Evolutionary conservation across 768 basidiomycete genomes (phyloP).

Genomic region (Boletales sp.): DNA sequence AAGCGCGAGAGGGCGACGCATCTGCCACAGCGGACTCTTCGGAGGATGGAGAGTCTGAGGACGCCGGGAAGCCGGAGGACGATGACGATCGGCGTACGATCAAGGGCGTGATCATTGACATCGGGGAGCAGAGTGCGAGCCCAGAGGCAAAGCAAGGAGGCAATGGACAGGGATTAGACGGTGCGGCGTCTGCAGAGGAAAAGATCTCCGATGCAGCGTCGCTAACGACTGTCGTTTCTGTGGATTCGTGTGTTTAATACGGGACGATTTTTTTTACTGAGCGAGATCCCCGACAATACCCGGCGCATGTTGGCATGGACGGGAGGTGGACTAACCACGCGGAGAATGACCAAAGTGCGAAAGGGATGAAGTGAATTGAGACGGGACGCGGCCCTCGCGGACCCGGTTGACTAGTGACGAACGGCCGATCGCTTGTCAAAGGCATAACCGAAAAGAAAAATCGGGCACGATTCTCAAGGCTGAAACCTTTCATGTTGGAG

Average conservation of each 20-base stretch:
- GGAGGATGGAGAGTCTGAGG: slow-evolving; percentile 6
- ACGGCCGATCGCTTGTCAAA: slow-evolving; percentile 6
- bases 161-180: slow-evolving; percentile 6
- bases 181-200: slow-evolving; percentile 15
- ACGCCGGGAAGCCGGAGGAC: slow-evolving; percentile 22
- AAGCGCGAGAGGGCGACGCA: slow-evolving; percentile 17
- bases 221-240: slow-evolving; percentile 18
- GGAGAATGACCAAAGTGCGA: slow-evolving; percentile 17
- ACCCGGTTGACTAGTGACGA: slow-evolving; percentile 7
- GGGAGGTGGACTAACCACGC: slow-evolving; percentile 1
- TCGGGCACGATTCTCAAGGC: too few relatives aligned
- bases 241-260: slow-evolving; percentile 19
- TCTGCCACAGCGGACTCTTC: slow-evolving; percentile 3
- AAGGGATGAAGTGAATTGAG: slow-evolving; percentile 23
- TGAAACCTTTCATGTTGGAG: too few relatives aligned
- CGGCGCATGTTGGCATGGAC: background rate
- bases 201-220: slow-evolving; percentile 16
- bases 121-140: slow-evolving; percentile 10
- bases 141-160: slow-evolving; percentile 11
- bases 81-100: slow-evolving; percentile 44
- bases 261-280: background rate
- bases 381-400: slow-evolving; percentile 14
- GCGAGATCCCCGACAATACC: slow-evolving; percentile 7
- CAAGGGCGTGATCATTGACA: slow-evolving; percentile 25
- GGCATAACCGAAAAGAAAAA: too few relatives aligned